Conservation (phyloP, 371 early-diverging fungal species). For the Mortierella sp. region DNA sequence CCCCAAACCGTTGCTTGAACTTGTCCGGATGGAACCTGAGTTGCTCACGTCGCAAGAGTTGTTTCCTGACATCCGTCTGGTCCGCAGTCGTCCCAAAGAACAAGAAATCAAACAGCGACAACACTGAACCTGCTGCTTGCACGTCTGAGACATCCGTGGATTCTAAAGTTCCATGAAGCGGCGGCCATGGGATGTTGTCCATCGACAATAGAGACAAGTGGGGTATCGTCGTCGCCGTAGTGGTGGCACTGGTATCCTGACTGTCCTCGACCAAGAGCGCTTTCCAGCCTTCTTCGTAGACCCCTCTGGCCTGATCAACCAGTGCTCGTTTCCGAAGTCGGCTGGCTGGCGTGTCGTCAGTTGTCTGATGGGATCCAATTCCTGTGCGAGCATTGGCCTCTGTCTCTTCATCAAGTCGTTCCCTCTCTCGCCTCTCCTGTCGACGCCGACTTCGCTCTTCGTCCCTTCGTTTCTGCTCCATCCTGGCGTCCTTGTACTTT, state of each 20-base stretch:
- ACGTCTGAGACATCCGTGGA: background rate
- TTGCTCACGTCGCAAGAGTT: conserved; percentile 35
- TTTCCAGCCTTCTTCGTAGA: conserved; percentile 31
- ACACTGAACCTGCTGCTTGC: background rate
- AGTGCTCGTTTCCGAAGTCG: conserved; percentile 16
- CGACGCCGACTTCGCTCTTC: conserved; percentile 22
- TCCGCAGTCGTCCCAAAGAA: conserved; percentile 35
- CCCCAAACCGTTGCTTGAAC: conserved; percentile 41
- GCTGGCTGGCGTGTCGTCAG: conserved; percentile 18
- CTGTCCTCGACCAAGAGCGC: conserved; percentile 1
- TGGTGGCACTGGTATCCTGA: background rate
- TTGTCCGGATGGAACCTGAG: conserved; percentile 52
- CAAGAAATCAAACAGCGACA: conserved; percentile 42
- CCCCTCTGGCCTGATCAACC: conserved; percentile 17
- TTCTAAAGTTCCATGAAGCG: conserved; percentile 7
- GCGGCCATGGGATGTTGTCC: conserved; percentile 41
- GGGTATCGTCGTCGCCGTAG: background rate
- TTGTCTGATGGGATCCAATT: background rate
- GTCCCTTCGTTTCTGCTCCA: conserved; percentile 23
- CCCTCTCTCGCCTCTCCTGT: conserved; percentile 22
- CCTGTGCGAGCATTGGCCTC: background rate
- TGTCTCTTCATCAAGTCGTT: conserved; percentile 14
- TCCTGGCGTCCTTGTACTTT: conserved; percentile 14
- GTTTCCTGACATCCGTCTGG: conserved; percentile 25
- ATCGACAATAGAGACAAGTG: conserved; percentile 10